phyloP scores from a whole-genome alignment of 2,329 filamentous ascomycete genomes.

The Diaporthe humulicola region DNA sequence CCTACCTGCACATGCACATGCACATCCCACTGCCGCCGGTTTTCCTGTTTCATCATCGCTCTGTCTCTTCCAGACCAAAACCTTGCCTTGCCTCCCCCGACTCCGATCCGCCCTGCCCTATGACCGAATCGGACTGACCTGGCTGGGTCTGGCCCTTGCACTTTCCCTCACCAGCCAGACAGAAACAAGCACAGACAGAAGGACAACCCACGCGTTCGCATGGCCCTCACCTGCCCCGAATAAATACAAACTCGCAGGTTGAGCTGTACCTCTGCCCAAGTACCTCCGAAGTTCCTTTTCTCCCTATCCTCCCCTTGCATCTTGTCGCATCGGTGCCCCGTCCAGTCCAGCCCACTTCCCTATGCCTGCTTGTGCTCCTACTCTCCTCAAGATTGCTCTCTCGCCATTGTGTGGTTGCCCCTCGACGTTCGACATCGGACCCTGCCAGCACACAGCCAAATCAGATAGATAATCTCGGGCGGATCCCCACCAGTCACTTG shows the following conservation, averaged over 20 bases:
- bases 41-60: conserved; percentile 17
- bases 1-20: neutral
- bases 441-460: conserved; percentile 4
- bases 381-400: neutral
- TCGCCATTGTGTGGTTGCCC: neutral
- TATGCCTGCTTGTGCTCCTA: neutral
- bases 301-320: neutral
- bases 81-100: conserved; percentile 12
- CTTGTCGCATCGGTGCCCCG: conserved; percentile 9
- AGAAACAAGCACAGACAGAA: neutral
- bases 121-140: neutral
- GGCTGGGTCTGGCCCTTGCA: neutral
- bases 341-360: neutral
- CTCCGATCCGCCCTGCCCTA: conserved; percentile 17
- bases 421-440: conserved; percentile 17
- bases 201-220: conserved; percentile 4
- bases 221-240: neutral
- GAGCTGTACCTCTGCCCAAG: conserved; percentile 17
- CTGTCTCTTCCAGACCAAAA: neutral
- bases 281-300: conserved; percentile 33
- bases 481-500: conserved; percentile 12
- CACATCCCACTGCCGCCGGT: conserved; percentile 2
- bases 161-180: neutral
- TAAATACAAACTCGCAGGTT: conserved; percentile 15
- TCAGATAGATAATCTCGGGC: conserved; percentile 22